Evolutionary conservation across 2,329 filamentous ascomycete genomes (phyloP), one percentile per base, ranked within the genome.

Genomic region (Penicillium brasilianum): DNA sequence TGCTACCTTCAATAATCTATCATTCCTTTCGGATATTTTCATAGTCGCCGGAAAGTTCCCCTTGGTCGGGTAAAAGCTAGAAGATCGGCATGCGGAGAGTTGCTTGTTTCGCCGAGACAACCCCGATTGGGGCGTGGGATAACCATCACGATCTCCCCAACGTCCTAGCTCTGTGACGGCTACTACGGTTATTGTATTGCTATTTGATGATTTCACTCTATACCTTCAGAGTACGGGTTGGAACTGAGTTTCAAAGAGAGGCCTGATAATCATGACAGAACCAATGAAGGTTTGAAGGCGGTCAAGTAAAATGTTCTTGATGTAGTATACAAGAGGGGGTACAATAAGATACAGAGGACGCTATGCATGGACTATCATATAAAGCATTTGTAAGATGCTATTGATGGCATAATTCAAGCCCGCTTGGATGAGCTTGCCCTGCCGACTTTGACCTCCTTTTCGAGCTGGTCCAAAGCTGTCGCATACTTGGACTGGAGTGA

Each of bases 401-500:
- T 37, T 30, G 16, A 11, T n/a, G 22, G n/a, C 32, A 25, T 14
- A n/a, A 9, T 34, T 59, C 25, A 53, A 14, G 41, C 50, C 34
- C n/a, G 32, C 51, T 56, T 62, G 20, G 58, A 22, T 4, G 50
- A 25, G n/a, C 20, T 46, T 8, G 55, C 50, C 48, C 56, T 57
- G 53, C 64, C 66, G 2, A 39, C 63, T 56, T 69, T 73, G 13
- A 79, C 77, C 61, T 79, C 77, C 60, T 69, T 66, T 63, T 77
- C 77, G 16, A 80, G 69, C 32, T 67, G 62, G n/a, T 75, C 72
- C 60, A 80, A 55, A 6, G 77, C 76, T 48, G 65, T 63, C 14
- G 61, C 65, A 61, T 78, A 80, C 52, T 68, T 72, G 11, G 65
- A 62, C 63, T 74, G 71, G 18, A 76, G 55, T 30, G 71, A 66